These are phyloP conservation scores for Cercophora scortea DNA, from an alignment of 495 filamentous ascomycete species.

Conservation along the genomic window DNA sequence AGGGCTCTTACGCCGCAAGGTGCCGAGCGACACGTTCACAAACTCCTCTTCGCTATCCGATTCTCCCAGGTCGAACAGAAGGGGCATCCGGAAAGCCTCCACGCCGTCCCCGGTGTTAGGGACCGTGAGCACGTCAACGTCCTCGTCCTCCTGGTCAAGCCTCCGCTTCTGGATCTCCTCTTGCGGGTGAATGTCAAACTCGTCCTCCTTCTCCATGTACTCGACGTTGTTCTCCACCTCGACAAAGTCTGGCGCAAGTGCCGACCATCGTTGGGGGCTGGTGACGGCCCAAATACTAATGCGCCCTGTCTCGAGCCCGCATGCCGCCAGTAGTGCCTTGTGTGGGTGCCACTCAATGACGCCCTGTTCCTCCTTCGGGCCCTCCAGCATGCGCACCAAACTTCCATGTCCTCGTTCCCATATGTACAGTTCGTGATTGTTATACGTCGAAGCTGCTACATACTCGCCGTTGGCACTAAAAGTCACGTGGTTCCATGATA, in stretches of 20 bases:
- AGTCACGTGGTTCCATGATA: conserved; percentile 92
- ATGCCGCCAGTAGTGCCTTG: conserved; percentile 79
- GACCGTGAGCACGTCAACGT: conserved; percentile 76
- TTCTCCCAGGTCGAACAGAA: conserved; percentile 72
- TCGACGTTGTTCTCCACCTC: conserved; percentile 98
- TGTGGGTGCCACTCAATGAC: conserved; percentile 96
- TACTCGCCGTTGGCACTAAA: conserved; percentile 92
- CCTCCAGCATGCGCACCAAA: conserved; percentile 91
- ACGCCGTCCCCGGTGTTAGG: conserved; percentile 55
- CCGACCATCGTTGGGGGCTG: conserved; percentile 91
- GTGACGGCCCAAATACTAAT: conserved; percentile 92
- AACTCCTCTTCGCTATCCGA: conserved; percentile 80
- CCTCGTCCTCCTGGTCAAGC: conserved; percentile 76
- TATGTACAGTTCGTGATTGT: conserved; percentile 96
- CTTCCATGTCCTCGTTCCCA: conserved; percentile 95
- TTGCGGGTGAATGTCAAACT: conserved; percentile 94
- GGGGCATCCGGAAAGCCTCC: conserved; percentile 74
- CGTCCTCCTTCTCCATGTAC: conserved; percentile 90
- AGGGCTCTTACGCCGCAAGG: conserved; percentile 65
- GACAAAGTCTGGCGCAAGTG: conserved; percentile 90
- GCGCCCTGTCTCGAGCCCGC: conserved; percentile 79
- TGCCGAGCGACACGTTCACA: conserved; percentile 73
- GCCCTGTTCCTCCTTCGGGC: conserved; percentile 87
- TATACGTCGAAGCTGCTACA: conserved; percentile 86
- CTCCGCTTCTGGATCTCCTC: conserved; percentile 90